These are phyloP conservation scores for Huiozyma sinensis DNA, from an alignment of 805 yeast genomes.

Conservation along the genomic window DNA sequence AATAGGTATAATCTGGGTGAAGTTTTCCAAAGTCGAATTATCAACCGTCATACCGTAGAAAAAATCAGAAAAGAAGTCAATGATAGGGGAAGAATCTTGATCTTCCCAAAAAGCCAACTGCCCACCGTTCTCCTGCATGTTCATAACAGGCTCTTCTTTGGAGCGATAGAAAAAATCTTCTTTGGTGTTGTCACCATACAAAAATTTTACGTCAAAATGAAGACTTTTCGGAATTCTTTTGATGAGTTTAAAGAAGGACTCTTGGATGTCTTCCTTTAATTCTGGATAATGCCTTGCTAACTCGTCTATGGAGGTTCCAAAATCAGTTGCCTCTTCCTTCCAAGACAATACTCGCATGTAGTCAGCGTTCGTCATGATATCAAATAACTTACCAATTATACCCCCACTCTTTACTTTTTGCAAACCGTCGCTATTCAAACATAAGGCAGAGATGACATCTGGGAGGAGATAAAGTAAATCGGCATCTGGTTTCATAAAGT, in stretches of 20 bases:
- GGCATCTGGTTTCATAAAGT: constrained; percentile 46
- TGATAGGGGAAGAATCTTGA: constrained; percentile 34
- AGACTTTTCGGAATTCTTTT: constrained; percentile 34
- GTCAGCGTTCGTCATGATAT: constrained; percentile 38
- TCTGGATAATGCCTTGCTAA: constrained; percentile 74
- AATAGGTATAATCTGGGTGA: constrained; percentile 30
- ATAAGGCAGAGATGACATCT: constrained; percentile 71
- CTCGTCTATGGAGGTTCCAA: constrained; percentile 70
- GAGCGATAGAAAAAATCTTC: constrained; percentile 33
- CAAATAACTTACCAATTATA: constrained; percentile 36
- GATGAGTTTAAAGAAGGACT: constrained; percentile 38
- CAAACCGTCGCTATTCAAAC: constrained; percentile 66
- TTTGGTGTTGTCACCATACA: constrained; percentile 31
- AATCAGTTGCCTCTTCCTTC: constrained; percentile 40
- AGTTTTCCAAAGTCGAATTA: constrained; percentile 36
- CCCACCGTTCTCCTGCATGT: constrained; percentile 32
- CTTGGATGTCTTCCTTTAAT: constrained; percentile 47
- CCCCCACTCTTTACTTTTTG: constrained; percentile 37
- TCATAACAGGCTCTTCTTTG: constrained; percentile 32
- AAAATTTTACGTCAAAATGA: constrained; percentile 31
- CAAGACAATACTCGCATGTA: constrained; percentile 44
- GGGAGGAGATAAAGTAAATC: constrained; percentile 54
- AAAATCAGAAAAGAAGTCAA: constrained; percentile 42
- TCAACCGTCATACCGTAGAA: constrained; percentile 41
- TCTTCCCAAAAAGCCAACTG: constrained; percentile 46